Percentiles rank a stretch among this genome's conserved stretches.
These are phyloP conservation scores for Nevesoporus exiguus DNA, from an alignment of 768 basidiomycete species.

Conservation along the genomic window DNA sequence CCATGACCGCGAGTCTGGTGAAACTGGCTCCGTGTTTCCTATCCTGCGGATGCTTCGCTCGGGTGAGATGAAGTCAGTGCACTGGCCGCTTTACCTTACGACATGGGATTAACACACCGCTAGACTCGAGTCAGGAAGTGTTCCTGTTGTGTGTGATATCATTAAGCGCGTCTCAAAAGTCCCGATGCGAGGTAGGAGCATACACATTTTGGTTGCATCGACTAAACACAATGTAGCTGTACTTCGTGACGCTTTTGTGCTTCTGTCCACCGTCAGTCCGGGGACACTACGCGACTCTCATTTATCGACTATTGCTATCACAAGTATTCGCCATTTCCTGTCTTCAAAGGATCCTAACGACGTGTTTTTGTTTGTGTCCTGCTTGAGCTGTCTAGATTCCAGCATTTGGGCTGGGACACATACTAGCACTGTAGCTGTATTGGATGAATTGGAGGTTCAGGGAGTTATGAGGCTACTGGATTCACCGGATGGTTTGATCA, in stretches of 20 bases:
- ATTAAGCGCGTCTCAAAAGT: conserved; percentile 22
- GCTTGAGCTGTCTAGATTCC: conserved; percentile 56
- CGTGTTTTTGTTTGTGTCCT: conserved; percentile 62
- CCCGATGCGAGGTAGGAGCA: conserved; percentile 26
- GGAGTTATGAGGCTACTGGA: conserved; percentile 65
- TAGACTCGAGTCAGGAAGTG: conserved; percentile 22
- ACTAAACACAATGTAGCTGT: conserved; percentile 29
- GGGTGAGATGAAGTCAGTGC: conserved; percentile 24
- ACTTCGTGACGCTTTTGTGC: conserved; percentile 34
- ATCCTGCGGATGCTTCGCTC: conserved; percentile 25
- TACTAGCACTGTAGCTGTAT: conserved; percentile 44
- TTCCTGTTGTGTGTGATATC: conserved; percentile 23
- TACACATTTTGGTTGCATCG: not conserved
- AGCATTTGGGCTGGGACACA: conserved; percentile 66
- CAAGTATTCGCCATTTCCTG: conserved; percentile 55
- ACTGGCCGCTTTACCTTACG: not conserved
- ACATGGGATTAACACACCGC: not conserved
- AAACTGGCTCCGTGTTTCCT: not conserved
- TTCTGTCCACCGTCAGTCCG: conserved; percentile 26
- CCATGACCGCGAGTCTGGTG: conserved; percentile 10
- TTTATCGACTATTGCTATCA: conserved; percentile 32
- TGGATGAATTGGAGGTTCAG: conserved; percentile 75
- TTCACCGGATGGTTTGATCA: conserved; percentile 53
- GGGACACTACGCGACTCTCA: conserved; percentile 19
- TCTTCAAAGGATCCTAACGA: conserved; percentile 56